A percentile compares a stretch with the other conserved stretches of the same genome.
These are phyloP conservation scores for Neurospora tetraspora DNA, from an alignment of 495 filamentous ascomycete genomes.

Conservation along the genomic window DNA sequence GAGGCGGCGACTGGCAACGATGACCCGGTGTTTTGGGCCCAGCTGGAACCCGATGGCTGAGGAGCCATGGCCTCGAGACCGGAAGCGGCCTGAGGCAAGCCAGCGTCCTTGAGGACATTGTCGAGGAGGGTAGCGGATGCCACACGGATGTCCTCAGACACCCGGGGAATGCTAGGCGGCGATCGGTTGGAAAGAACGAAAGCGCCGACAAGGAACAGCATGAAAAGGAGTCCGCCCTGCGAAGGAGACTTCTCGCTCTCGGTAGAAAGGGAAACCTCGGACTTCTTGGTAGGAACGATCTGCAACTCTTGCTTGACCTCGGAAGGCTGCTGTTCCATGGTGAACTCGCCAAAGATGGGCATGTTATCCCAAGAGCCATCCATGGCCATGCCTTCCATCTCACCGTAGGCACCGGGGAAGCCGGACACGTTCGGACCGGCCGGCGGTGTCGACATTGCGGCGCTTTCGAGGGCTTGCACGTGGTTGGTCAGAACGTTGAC, in stretches of 20 bases:
- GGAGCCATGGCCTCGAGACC: conserved; percentile 39
- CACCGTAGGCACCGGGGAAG: conserved; percentile 59
- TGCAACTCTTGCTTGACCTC: conserved; percentile 45
- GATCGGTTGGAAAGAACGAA: conserved; percentile 84
- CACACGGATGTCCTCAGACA: conserved; percentile 87
- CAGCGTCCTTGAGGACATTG: conserved; percentile 75
- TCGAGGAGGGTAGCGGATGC: conserved; percentile 86
- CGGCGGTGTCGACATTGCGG: conserved; percentile 40
- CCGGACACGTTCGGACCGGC: conserved; percentile 45
- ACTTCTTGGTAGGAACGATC: conserved; percentile 47
- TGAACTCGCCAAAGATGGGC: conserved; percentile 57
- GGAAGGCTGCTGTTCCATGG: conserved; percentile 32
- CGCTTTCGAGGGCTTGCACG: conserved; percentile 66
- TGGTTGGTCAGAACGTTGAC: conserved; percentile 80
- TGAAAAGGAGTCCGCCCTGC: conserved; percentile 56
- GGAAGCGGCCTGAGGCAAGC: conserved; percentile 41
- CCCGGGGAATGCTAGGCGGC: conserved; percentile 62
- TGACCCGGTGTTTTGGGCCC: conserved; percentile 28
- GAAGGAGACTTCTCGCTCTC: conserved; percentile 53
- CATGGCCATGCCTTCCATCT: conserved; percentile 79
- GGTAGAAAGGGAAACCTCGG: conserved; percentile 38
- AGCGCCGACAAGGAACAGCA: conserved; percentile 92
- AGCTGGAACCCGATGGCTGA: conserved; percentile 40
- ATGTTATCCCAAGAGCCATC: conserved; percentile 72
- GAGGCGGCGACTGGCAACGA: conserved; percentile 43